These are phyloP conservation scores for Kodamaea lidongshanica DNA, from an alignment of 805 yeast genomes.

Conservation along the genomic window DNA sequence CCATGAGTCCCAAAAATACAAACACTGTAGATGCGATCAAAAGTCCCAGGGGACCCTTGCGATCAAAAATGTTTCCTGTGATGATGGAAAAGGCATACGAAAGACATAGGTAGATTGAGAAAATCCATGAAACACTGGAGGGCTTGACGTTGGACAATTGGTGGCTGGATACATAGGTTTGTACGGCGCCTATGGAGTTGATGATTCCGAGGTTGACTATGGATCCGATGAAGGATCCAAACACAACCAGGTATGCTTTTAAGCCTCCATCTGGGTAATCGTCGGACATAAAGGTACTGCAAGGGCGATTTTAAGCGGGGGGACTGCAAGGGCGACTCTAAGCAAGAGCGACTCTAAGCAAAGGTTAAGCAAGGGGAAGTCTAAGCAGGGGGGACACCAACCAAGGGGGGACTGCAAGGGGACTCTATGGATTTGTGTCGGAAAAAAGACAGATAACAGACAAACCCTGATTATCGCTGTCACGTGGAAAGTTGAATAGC, in stretches of 20 bases:
- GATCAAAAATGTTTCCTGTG: conserved; percentile 59
- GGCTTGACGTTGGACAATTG: conserved; percentile 43
- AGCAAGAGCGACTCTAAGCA: too few relatives aligned
- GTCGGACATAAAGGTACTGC: conserved; percentile 1
- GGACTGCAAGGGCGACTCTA: too few relatives aligned
- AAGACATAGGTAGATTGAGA: conserved; percentile 49
- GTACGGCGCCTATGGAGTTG: conserved; percentile 57
- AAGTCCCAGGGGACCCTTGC: conserved; percentile 47
- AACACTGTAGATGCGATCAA: conserved; percentile 38
- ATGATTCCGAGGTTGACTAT: conserved; percentile 49
- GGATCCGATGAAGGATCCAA: conserved; percentile 55
- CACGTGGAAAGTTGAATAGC: too few relatives aligned
- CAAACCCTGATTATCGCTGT: too few relatives aligned
- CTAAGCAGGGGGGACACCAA: too few relatives aligned
- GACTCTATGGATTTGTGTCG: too few relatives aligned
- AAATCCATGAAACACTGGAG: conserved; percentile 57
- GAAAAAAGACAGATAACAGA: too few relatives aligned
- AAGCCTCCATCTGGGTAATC: conserved; percentile 54
- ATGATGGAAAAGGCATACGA: conserved; percentile 44
- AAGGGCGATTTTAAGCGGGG: too few relatives aligned
- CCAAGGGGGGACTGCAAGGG: too few relatives aligned
- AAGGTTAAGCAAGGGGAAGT: too few relatives aligned
- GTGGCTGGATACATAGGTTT: conserved; percentile 51
- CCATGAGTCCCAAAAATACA: conserved; percentile 46
- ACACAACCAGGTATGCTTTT: conserved; percentile 48